phyloP scores from a whole-genome alignment of 2,329 filamentous ascomycete species.

The Ophiostoma piceae region DNA sequence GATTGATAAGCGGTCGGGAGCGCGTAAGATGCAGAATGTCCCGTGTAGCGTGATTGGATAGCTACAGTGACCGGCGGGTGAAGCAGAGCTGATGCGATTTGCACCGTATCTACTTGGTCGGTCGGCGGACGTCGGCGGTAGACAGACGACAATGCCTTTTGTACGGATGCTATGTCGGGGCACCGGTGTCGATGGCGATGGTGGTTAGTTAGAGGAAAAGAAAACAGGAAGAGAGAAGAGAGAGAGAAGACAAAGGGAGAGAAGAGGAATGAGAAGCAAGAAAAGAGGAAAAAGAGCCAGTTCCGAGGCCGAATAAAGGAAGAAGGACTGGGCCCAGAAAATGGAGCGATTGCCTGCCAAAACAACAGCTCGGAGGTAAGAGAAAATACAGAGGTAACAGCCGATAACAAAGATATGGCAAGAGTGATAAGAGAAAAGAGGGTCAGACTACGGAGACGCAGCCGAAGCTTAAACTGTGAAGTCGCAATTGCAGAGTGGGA shows the following conservation, averaged over 20 bases:
- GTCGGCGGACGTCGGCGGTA: neutral
- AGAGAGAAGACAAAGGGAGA: neutral
- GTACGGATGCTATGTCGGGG: slow-evolving; percentile 12
- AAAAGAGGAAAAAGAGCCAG: neutral
- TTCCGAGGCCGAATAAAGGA: neutral
- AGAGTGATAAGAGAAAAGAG: slow-evolving; percentile 10
- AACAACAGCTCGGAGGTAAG: slow-evolving; percentile 4
- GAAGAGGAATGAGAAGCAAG: neutral
- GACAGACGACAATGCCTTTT: neutral
- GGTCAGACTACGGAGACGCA: neutral
- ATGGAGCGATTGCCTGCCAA: neutral
- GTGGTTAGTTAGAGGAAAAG: neutral
- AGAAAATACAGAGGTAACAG: neutral
- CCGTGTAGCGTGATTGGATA: neutral
- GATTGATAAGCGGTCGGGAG: neutral
- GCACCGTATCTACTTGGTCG: neutral
- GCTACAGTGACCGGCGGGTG: neutral
- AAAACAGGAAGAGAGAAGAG: neutral
- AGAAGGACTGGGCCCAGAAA: slow-evolving; percentile 9
- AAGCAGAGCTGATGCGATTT: neutral
- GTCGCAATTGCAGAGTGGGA: neutral
- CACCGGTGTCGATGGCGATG: neutral
- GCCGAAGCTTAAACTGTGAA: slow-evolving; percentile 6
- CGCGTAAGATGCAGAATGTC: neutral
- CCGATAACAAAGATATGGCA: slow-evolving; percentile 11